Percentiles rank a stretch among this genome's conserved stretches.
phyloP scores from a whole-genome alignment of 2,329 filamentous ascomycete species.

The Purpureocillium takamizusanense region DNA sequence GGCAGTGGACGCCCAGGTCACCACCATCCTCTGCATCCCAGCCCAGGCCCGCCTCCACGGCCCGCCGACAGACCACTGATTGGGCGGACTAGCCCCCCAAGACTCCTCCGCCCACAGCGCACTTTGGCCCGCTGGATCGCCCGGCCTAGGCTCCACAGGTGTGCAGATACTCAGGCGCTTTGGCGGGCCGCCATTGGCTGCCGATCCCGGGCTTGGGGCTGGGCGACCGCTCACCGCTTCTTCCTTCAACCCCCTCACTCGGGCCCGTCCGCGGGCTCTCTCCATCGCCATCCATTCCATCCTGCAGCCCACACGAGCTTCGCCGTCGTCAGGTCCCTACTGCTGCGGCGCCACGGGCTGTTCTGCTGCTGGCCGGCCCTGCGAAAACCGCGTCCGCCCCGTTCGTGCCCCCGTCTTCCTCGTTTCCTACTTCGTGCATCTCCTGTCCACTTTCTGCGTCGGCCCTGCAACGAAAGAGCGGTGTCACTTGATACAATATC shows the following conservation, averaged over 20 bases:
- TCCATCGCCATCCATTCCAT: neutral
- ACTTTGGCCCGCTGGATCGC: slow-evolving; percentile 15
- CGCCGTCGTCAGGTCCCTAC: neutral
- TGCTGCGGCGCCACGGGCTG: neutral
- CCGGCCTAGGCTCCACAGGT: slow-evolving; percentile 12
- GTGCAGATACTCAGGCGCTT: slow-evolving; percentile 20
- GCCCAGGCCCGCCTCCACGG: neutral
- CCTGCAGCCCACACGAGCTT: neutral
- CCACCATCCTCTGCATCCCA: no score
- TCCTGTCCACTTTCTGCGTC: slow-evolving; percentile 4
- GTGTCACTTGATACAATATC: slow-evolving; percentile 33
- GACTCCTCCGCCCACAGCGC: slow-evolving; percentile 3
- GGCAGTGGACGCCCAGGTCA: no score
- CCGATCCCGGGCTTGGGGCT: slow-evolving; percentile 20
- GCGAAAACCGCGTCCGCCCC: neutral
- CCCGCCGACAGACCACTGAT: slow-evolving; percentile 2
- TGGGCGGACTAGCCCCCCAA: slow-evolving; percentile 3
- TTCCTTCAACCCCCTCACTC: slow-evolving; percentile 17
- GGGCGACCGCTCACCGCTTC: slow-evolving; percentile 27
- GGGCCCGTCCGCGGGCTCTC: slow-evolving; percentile 1
- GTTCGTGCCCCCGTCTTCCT: neutral
- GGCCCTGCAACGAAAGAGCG: slow-evolving; percentile 30
- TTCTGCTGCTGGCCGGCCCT: neutral
- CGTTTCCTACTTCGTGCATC: slow-evolving; percentile 11
- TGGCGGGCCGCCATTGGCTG: slow-evolving; percentile 24